Percentiles rank a stretch among this genome's conserved stretches.
These are phyloP conservation scores for Emydomyces testavorans DNA, from an alignment of 2,329 filamentous ascomycete species.

Conservation along the genomic window DNA sequence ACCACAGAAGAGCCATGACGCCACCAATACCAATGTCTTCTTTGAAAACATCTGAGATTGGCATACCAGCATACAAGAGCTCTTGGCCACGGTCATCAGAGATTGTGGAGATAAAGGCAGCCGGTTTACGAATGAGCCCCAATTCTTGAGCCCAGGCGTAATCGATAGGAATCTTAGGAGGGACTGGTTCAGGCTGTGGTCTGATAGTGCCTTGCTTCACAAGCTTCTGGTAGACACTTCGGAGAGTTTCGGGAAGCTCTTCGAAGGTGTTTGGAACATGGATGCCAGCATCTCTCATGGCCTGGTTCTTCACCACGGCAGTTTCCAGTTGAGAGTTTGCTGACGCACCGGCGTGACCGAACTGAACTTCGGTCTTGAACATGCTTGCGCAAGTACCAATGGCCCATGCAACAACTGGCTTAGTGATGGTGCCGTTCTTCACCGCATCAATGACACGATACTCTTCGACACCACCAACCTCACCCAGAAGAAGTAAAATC, in stretches of 20 bases:
- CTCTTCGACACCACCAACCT: constrained; percentile 98
- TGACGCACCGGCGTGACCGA: constrained; percentile 95
- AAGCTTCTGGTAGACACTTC: constrained; percentile 75
- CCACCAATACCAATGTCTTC: constrained; percentile 98
- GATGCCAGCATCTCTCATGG: constrained; percentile 90
- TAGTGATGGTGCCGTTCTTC: constrained; percentile 86
- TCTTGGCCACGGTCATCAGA: constrained; percentile 99
- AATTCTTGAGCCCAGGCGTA: constrained; percentile 99
- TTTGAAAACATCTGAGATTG: constrained; percentile 98
- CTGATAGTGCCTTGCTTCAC: constrained; percentile 75
- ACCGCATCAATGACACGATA: constrained; percentile 99
- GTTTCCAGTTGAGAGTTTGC: constrained; percentile 99
- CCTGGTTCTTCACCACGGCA: constrained; percentile 90
- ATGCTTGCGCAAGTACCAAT: constrained; percentile 98
- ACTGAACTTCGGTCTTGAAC: constrained; percentile 99
- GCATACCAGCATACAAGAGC: constrained; percentile 96
- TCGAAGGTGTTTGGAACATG: constrained; percentile 93
- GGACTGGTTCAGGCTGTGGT: constrained; percentile 75
- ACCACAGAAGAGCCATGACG: constrained; percentile 99
- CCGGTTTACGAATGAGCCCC: constrained; percentile 97
- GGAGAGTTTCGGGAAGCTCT: constrained; percentile 70
- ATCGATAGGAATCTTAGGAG: constrained; percentile 98
- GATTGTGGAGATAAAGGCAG: constrained; percentile 99
- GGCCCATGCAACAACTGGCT: constrained; percentile 98
- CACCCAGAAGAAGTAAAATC: constrained; percentile 88